Percentiles rank a stretch among this genome's conserved stretches.
phyloP scores from a whole-genome alignment of 2,329 filamentous ascomycete species.

The Paraphoma sp. region DNA sequence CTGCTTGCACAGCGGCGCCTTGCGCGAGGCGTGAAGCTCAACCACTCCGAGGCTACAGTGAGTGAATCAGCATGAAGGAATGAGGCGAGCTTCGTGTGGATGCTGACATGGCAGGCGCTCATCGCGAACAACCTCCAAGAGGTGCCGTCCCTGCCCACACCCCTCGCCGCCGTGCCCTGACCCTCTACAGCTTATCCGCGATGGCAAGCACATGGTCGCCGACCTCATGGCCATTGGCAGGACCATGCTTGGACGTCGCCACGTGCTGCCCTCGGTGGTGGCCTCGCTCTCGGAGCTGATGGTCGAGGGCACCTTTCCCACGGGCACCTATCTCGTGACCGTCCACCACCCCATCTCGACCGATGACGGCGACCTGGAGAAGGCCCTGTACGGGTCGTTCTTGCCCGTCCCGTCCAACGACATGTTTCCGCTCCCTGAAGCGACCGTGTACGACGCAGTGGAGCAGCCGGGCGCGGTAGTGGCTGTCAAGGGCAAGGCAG shows the following conservation, averaged over 20 bases:
- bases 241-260: slow-evolving; percentile 90
- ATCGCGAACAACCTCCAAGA: slow-evolving; percentile 92
- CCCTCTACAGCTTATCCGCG: slow-evolving; percentile 76
- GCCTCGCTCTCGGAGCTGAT: slow-evolving; percentile 82
- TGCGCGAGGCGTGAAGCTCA: slow-evolving; percentile 85
- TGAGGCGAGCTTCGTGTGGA: background rate
- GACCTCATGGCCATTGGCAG: slow-evolving; percentile 92
- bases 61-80: slow-evolving; percentile 13
- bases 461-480: slow-evolving; percentile 83
- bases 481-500: slow-evolving; percentile 69
- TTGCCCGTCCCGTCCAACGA: slow-evolving; percentile 76
- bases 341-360: slow-evolving; percentile 88
- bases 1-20: slow-evolving; percentile 86
- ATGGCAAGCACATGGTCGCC: slow-evolving; percentile 90
- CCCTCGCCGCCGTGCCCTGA: slow-evolving; percentile 25
- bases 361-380: slow-evolving; percentile 85
- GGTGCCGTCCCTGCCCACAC: slow-evolving; percentile 49
- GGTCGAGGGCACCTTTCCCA: slow-evolving; percentile 92
- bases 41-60: slow-evolving; percentile 87
- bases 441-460: slow-evolving; percentile 69
- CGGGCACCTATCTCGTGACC: slow-evolving; percentile 91
- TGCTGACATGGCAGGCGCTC: slow-evolving; percentile 64
- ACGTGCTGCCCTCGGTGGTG: slow-evolving; percentile 84
- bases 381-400: slow-evolving; percentile 90
- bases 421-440: slow-evolving; percentile 70